phyloP scores from a whole-genome alignment of 2,329 filamentous ascomycete genomes.

The Aspergillus novoparasiticus region DNA sequence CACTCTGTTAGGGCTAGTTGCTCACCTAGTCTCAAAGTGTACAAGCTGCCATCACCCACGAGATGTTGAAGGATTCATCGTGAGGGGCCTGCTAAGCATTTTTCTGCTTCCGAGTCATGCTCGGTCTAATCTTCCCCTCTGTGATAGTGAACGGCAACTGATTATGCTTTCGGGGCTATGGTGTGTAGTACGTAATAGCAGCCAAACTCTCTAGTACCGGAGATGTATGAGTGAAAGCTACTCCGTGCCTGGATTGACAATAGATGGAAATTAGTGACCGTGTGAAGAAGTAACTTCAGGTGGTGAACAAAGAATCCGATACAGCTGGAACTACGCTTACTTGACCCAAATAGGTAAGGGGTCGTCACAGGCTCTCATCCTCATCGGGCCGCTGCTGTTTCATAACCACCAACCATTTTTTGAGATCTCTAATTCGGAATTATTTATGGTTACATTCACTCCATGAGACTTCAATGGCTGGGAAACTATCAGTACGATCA shows the following conservation, averaged over 20 bases:
- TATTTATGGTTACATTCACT: background rate
- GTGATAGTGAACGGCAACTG: background rate
- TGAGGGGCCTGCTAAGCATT: background rate
- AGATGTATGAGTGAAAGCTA: background rate
- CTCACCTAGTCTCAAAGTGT: background rate
- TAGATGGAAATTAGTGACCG: background rate
- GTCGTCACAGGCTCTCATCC: background rate
- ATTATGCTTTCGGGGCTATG: background rate
- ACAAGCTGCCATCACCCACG: background rate
- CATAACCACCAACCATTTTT: background rate
- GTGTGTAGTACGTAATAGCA: background rate
- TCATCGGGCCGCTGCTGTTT: background rate
- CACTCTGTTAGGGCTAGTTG: background rate
- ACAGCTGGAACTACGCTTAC: background rate
- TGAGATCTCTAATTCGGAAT: background rate
- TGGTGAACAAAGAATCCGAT: too few species aligned
- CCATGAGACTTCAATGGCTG: background rate
- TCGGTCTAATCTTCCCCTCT: background rate
- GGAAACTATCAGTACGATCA: background rate
- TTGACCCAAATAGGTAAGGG: background rate
- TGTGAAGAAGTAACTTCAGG: too few species aligned
- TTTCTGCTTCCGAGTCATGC: background rate
- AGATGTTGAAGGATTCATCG: too few species aligned
- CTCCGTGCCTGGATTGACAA: background rate
- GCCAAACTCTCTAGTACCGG: background rate